These are phyloP conservation scores for Gnomoniopsis smithogilvyi DNA, from an alignment of 2,329 filamentous ascomycete genomes.

Conservation along the genomic window DNA sequence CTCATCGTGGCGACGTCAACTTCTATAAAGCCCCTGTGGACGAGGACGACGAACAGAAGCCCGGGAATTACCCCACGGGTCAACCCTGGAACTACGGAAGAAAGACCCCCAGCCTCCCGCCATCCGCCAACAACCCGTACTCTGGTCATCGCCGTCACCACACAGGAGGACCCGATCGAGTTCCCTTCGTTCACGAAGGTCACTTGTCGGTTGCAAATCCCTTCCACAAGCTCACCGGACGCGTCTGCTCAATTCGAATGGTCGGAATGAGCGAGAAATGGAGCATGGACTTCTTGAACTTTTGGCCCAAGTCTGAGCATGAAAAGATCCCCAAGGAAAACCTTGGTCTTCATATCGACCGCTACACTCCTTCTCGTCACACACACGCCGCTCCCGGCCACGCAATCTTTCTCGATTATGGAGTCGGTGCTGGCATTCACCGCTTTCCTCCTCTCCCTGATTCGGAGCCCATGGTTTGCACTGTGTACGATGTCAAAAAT, in stretches of 20 bases:
- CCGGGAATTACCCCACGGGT: neutral
- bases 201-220: constrained; percentile 30
- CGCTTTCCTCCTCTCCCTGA: constrained; percentile 16
- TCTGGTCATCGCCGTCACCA: constrained; percentile 16
- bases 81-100: constrained; percentile 3
- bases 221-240: constrained; percentile 27
- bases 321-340: neutral
- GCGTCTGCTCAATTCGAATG: constrained; percentile 31
- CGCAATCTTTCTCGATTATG: constrained; percentile 15
- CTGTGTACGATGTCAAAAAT: constrained; percentile 6
- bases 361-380: constrained; percentile 14
- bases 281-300: neutral
- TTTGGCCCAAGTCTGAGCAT: constrained; percentile 13
- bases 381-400: constrained; percentile 9
- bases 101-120: constrained; percentile 10
- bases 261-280: constrained; percentile 34
- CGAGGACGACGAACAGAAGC: neutral
- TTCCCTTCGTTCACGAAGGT: constrained; percentile 29
- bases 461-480: constrained; percentile 16
- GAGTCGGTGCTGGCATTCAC: constrained; percentile 11
- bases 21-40: neutral
- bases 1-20: neutral
- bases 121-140: constrained; percentile 12
- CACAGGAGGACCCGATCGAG: neutral
- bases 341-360: constrained; percentile 7